These are phyloP conservation scores for Monosporascus ibericus DNA, from an alignment of 2,329 filamentous ascomycete genomes.

Conservation along the genomic window DNA sequence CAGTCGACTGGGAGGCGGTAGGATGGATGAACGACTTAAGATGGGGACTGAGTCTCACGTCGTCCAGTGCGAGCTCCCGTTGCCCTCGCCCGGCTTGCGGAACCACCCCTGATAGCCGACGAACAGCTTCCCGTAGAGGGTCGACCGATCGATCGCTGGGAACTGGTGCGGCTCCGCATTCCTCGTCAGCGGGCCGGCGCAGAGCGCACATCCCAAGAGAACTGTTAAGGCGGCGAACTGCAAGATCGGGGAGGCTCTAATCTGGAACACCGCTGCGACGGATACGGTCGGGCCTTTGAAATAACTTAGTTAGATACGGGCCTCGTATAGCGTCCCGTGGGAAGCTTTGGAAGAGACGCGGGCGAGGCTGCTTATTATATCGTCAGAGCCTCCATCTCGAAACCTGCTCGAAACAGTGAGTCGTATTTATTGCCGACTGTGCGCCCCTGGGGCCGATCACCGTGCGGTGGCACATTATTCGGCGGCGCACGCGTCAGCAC, in stretches of 20 bases:
- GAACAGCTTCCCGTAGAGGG: conserved; percentile 19
- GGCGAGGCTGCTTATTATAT: too few species aligned
- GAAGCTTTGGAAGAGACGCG: too few species aligned
- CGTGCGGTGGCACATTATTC: too few species aligned
- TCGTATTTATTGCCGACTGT: too few species aligned
- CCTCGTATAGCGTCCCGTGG: too few species aligned
- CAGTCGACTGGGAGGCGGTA: not conserved
- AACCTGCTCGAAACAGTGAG: too few species aligned
- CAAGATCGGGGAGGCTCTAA: not conserved
- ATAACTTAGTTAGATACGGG: too few species aligned
- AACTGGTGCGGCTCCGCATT: conserved; percentile 2
- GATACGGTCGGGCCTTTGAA: too few species aligned
- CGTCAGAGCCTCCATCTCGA: too few species aligned
- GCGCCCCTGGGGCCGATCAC: too few species aligned
- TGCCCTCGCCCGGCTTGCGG: conserved; percentile 16
- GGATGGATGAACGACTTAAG: not conserved
- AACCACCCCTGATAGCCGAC: conserved; percentile 22
- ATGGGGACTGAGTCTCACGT: conserved; percentile 8
- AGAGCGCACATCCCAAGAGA: not conserved
- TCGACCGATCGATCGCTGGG: conserved; percentile 17
- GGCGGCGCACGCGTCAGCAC: too few species aligned
- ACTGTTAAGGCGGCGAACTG: not conserved
- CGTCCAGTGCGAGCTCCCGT: conserved; percentile 22
- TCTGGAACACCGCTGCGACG: not conserved
- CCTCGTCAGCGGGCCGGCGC: not conserved